Conservation (phyloP, 306 rosid species). For the Sicyos edulis region DNA sequence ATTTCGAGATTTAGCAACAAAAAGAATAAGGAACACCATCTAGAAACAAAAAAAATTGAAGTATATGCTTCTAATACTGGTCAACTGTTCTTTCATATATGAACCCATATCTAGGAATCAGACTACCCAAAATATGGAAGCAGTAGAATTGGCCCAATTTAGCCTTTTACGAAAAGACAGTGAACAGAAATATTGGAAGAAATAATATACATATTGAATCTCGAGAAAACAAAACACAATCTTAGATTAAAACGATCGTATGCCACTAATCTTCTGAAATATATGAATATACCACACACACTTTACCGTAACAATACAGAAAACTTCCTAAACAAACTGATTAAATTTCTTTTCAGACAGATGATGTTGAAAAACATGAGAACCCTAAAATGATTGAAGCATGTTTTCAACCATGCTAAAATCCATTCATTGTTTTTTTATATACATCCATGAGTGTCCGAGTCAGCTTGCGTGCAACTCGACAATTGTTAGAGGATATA, state of each 20-base stretch:
- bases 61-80: background rate
- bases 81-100: background rate
- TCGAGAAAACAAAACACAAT: background rate
- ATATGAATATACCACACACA: too few species aligned
- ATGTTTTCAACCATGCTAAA: background rate
- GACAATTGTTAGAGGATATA: too few species aligned
- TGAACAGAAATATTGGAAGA: constrained; percentile 2
- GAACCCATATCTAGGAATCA: background rate
- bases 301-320: background rate
- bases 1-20: background rate
- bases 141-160: background rate
- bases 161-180: background rate
- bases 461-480: too few species aligned
- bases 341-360: background rate
- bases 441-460: too few species aligned
- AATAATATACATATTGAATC: background rate
- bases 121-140: background rate
- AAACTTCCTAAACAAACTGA: background rate
- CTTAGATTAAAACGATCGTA: background rate
- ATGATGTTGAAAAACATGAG: background rate
- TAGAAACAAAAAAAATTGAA: background rate
- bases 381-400: background rate
- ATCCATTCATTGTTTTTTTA: background rate
- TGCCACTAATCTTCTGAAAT: background rate
- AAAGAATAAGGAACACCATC: background rate